A percentile compares a stretch with the other conserved stretches of the same genome.
Evolutionary conservation across 2,329 filamentous ascomycete genomes (phyloP).

Genomic region (Colletotrichum siamense): DNA sequence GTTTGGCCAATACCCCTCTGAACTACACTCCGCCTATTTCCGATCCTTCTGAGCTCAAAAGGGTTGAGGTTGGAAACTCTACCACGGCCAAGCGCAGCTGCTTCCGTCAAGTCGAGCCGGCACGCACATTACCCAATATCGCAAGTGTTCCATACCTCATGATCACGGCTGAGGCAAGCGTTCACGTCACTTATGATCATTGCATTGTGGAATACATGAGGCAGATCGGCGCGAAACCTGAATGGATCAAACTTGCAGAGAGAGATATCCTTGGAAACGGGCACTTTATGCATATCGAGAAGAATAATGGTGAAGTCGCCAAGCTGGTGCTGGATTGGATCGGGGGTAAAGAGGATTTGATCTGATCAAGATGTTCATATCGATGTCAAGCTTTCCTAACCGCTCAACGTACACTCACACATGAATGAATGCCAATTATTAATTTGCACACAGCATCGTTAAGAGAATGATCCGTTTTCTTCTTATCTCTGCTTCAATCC

Average conservation of each 20-base stretch:
- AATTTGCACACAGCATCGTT: background rate
- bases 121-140: slow-evolving; percentile 52
- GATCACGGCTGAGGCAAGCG: slow-evolving; percentile 57
- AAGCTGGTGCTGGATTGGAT: slow-evolving; percentile 43
- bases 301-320: slow-evolving; percentile 52
- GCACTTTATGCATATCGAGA: slow-evolving; percentile 60
- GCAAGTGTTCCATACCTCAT: slow-evolving; percentile 51
- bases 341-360: background rate
- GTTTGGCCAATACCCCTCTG: slow-evolving; percentile 45
- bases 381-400: background rate
- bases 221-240: slow-evolving; percentile 53
- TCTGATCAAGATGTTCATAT: background rate
- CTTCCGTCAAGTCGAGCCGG: background rate
- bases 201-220: slow-evolving; percentile 56
- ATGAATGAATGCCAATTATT: background rate
- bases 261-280: slow-evolving; percentile 56
- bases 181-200: slow-evolving; percentile 59
- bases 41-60: background rate
- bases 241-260: slow-evolving; percentile 49
- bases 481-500: background rate
- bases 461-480: background rate
- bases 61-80: slow-evolving; percentile 13
- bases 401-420: background rate
- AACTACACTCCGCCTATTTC: slow-evolving; percentile 41
- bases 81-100: background rate